Conservation (phyloP, 305 asterid genomes). For the Fraxinus sp. region DNA sequence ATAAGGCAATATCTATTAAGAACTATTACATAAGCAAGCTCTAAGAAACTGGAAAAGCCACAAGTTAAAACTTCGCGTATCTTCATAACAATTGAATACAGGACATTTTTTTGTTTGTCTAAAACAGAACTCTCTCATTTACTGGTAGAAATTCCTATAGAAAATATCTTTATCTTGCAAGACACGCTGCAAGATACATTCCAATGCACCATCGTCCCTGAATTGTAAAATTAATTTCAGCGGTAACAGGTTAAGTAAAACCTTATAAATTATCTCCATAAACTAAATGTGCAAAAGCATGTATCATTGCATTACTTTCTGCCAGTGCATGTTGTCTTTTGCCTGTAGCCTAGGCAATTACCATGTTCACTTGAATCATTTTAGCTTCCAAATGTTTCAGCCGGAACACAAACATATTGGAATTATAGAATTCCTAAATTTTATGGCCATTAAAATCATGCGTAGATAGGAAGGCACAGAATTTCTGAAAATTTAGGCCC, state of each 20-base stretch:
- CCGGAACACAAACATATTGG: neutral
- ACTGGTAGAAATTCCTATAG: neutral
- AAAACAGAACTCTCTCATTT: neutral
- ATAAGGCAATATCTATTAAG: neutral
- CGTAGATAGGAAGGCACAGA: neutral
- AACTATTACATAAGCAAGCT: neutral
- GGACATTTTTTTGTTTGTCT: neutral
- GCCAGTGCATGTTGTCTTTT: neutral
- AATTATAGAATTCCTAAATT: neutral
- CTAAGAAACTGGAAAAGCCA: neutral
- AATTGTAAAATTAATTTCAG: neutral
- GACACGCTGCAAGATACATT: neutral
- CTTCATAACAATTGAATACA: neutral
- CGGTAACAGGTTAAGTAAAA: neutral
- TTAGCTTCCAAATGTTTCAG: neutral
- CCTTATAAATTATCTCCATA: neutral
- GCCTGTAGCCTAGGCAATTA: neutral
- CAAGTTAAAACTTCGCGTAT: neutral
- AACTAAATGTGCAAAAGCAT: neutral
- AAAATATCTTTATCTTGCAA: neutral
- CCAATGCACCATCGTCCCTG: neutral
- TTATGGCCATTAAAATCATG: neutral
- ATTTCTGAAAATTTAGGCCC: neutral
- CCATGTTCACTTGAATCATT: neutral
- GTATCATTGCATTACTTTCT: neutral